phyloP scores from a whole-genome alignment of 371 early-diverging fungal species.

The Capniomyces stellatus region DNA sequence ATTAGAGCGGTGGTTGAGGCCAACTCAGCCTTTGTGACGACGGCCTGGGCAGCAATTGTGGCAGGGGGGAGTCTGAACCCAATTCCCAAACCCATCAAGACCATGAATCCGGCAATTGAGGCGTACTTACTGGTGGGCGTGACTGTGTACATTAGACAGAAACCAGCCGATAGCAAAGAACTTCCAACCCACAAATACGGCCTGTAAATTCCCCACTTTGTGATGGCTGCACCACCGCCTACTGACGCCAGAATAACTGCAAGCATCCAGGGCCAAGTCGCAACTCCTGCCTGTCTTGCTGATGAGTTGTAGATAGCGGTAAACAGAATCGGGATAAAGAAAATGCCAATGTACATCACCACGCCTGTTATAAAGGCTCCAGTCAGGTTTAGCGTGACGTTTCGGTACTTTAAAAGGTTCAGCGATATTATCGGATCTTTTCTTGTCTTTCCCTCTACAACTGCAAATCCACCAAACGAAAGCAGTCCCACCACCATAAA shows the following conservation, averaged over 20 bases:
- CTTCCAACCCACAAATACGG: constrained; percentile 1
- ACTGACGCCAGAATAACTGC: not conserved
- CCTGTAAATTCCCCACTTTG: not conserved
- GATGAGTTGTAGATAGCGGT: constrained; percentile 30
- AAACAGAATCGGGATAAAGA: constrained; percentile 38
- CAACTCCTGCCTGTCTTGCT: constrained; percentile 33
- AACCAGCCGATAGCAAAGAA: not conserved
- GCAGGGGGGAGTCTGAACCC: constrained; percentile 2
- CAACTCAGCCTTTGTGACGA: not conserved
- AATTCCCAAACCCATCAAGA: not conserved
- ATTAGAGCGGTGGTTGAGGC: constrained; percentile 1
- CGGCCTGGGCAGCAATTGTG: constrained; percentile 1
- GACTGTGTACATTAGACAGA: not conserved
- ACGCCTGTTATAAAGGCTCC: constrained; percentile 42
- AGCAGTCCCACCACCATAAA: constrained; percentile 29
- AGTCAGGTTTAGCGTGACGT: constrained; percentile 7
- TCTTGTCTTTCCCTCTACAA: constrained; percentile 30
- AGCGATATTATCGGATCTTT: constrained; percentile 39
- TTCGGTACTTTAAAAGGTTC: constrained; percentile 18
- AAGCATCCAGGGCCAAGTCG: constrained; percentile 1
- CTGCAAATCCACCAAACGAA: constrained; percentile 26
- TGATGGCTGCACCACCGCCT: not conserved
- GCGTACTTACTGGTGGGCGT: not conserved
- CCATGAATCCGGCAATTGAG: not conserved
- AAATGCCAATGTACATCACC: constrained; percentile 43